phyloP scores from a whole-genome alignment of 805 yeast genomes.

The Saccharomycopsis lassenensis region DNA sequence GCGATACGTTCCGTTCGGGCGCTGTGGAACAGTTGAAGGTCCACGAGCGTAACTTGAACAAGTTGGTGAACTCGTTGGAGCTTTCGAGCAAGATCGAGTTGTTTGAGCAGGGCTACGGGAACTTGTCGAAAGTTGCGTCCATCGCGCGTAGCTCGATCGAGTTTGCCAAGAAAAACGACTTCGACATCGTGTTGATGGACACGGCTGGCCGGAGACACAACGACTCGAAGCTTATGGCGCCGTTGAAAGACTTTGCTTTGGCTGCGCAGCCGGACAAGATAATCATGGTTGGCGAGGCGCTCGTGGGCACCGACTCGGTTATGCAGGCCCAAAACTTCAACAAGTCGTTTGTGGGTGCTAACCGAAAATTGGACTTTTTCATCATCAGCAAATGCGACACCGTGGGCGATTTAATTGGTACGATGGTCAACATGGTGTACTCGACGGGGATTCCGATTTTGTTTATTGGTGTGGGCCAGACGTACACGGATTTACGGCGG shows the following conservation, averaged over 20 bases:
- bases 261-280: slow-evolving; percentile 94
- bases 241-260: slow-evolving; percentile 86
- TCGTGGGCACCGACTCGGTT: slow-evolving; percentile 95
- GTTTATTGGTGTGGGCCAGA: slow-evolving; percentile 95
- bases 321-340: slow-evolving; percentile 91
- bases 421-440: slow-evolving; percentile 95
- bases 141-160: slow-evolving; percentile 88
- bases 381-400: slow-evolving; percentile 93
- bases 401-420: slow-evolving; percentile 91
- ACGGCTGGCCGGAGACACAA: slow-evolving; percentile 98
- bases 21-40: slow-evolving; percentile 97
- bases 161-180: slow-evolving; percentile 56
- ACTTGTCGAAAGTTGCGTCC: slow-evolving; percentile 86
- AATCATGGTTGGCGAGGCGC: slow-evolving; percentile 97
- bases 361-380: slow-evolving; percentile 75
- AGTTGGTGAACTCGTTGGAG: slow-evolving; percentile 40
- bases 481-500: slow-evolving; percentile 86
- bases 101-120: slow-evolving; percentile 93
- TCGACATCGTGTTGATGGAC: slow-evolving; percentile 84
- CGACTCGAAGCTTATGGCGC: slow-evolving; percentile 91
- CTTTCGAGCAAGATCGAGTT: slow-evolving; percentile 39
- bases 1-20: slow-evolving; percentile 96
- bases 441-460: slow-evolving; percentile 92
- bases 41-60: slow-evolving; percentile 76
- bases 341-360: slow-evolving; percentile 72